Conservation (phyloP, 169 alveolate species). For the Plasmodium relictum region DNA sequence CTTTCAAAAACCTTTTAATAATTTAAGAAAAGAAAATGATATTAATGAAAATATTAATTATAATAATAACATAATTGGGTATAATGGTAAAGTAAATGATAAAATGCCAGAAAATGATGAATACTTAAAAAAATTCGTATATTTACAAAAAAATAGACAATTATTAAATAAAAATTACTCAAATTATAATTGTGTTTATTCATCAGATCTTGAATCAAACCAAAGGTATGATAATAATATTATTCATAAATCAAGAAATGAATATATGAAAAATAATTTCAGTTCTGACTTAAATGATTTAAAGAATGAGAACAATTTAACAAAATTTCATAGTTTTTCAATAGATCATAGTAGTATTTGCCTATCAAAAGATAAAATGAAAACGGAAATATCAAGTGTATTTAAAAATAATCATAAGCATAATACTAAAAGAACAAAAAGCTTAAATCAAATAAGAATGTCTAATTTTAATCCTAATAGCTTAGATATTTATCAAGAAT, state of each 20-base stretch:
- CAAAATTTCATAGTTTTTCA: no score
- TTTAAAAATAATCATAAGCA: not conserved
- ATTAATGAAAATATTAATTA: not conserved
- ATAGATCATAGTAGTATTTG: no score
- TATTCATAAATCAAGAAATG: not conserved
- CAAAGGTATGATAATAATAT: slow-evolving; percentile 3
- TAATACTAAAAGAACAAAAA: slow-evolving; percentile 10
- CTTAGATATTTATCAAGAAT: slow-evolving; percentile 28
- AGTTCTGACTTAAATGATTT: not conserved
- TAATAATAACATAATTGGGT: not conserved
- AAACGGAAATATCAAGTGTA: not conserved
- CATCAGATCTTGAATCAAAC: not conserved
- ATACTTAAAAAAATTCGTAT: not conserved
- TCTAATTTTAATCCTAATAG: not conserved
- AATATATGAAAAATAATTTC: slow-evolving; percentile 15
- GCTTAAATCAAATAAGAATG: slow-evolving; percentile 11
- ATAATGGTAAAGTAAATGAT: slow-evolving; percentile 1
- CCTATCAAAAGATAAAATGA: no score
- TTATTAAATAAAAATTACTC: slow-evolving; percentile 1
- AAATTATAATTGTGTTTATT: slow-evolving; percentile 23
- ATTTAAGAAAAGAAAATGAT: not conserved
- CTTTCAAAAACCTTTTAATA: not conserved
- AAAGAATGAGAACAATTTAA: slow-evolving; percentile 14
- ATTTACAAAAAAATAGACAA: slow-evolving; percentile 14
- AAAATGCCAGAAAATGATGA: not conserved